phyloP scores from a whole-genome alignment of 2,329 filamentous ascomycete genomes.

The Acrocalymma vagum region DNA sequence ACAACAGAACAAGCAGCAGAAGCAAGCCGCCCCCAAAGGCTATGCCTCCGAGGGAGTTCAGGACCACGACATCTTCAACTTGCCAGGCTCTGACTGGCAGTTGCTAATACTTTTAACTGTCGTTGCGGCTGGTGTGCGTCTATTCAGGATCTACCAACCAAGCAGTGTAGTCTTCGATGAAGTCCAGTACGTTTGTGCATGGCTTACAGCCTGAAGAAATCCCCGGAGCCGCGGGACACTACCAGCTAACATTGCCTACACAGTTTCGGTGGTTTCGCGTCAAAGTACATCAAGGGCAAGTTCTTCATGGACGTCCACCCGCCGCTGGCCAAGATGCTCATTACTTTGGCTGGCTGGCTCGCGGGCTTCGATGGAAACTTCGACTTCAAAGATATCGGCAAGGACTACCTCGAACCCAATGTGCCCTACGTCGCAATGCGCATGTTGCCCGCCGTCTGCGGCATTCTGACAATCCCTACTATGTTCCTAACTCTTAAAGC shows the following conservation, averaged over 20 bases:
- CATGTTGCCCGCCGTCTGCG: conserved; percentile 87
- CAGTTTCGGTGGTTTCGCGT: conserved; percentile 97
- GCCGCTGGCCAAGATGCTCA: conserved; percentile 93
- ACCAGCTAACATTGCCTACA: conserved; percentile 26
- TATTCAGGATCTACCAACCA: conserved; percentile 97
- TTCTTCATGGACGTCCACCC: conserved; percentile 99
- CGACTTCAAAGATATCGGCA: conserved; percentile 99
- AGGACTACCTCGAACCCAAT: conserved; percentile 93
- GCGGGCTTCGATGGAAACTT: conserved; percentile 96
- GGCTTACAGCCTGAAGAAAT: no score
- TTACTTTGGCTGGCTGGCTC: conserved; percentile 92
- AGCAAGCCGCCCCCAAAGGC: conserved; percentile 49
- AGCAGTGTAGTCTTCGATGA: conserved; percentile 98
- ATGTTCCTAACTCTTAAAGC: conserved; percentile 97
- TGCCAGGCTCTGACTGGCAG: conserved; percentile 85
- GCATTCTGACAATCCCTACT: conserved; percentile 85
- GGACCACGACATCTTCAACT: conserved; percentile 90
- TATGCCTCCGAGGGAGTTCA: conserved; percentile 82
- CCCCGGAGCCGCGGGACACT: no score
- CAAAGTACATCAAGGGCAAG: conserved; percentile 98
- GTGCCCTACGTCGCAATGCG: conserved; percentile 99
- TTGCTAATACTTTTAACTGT: conserved; percentile 76
- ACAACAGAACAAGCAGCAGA: conserved; percentile 41
- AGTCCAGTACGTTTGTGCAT: conserved; percentile 82
- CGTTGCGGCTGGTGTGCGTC: conserved; percentile 78